Percentiles rank a stretch among this genome's conserved stretches.
Conservation (phyloP, 1,139 yeast species). For the Geotrichum citri-aurantii region DNA sequence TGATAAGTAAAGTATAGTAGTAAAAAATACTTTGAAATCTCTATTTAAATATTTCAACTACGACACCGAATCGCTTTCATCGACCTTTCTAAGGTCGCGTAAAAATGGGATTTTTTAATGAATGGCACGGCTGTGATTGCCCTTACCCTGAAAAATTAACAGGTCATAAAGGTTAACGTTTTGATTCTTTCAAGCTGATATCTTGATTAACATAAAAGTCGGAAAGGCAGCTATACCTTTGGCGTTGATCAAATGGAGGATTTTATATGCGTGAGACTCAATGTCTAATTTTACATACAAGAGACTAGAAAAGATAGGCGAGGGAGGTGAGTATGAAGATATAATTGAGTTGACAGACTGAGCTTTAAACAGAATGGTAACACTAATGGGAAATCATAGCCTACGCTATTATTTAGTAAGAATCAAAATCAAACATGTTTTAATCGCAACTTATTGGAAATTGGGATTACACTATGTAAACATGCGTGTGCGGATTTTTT, state of each 20-base stretch:
- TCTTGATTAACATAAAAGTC: background rate
- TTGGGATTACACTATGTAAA: no score
- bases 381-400: background rate
- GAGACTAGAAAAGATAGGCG: slow-evolving; percentile 11
- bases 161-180: background rate
- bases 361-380: background rate
- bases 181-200: background rate
- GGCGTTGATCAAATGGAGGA: background rate
- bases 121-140: background rate
- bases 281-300: slow-evolving; percentile 2
- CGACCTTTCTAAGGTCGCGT: no score
- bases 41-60: no score
- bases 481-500: no score
- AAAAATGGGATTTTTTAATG: no score
- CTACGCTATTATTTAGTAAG: background rate
- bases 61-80: no score
- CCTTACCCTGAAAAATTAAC: background rate
- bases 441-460: no score
- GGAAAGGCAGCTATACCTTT: background rate
- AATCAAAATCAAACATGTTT: background rate
- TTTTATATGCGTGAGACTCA: background rate
- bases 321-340: slow-evolving; percentile 13
- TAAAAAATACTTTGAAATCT: no score
- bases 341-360: background rate
- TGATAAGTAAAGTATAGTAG: no score